Percentiles rank a stretch among this genome's conserved stretches.
These are phyloP conservation scores for Harrya chromipes DNA, from an alignment of 768 basidiomycete species.

Conservation along the genomic window DNA sequence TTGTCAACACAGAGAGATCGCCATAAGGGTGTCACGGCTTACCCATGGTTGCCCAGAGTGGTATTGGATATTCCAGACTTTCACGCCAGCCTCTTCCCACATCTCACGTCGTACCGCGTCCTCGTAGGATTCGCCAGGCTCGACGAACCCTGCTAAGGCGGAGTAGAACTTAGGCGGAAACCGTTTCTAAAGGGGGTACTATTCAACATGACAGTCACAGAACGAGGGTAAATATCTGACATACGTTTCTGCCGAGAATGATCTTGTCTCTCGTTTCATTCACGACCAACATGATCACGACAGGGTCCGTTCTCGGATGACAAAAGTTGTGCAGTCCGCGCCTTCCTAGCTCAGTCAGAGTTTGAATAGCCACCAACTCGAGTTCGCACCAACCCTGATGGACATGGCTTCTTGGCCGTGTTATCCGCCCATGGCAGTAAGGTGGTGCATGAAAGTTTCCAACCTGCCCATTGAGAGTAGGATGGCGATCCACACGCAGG, in stretches of 20 bases:
- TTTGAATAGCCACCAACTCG: not conserved
- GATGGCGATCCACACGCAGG: constrained; percentile 79
- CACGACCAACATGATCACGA: constrained; percentile 87
- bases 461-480: constrained; percentile 91
- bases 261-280: constrained; percentile 80
- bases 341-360: constrained; percentile 37
- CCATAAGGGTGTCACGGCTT: constrained; percentile 15
- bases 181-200: constrained; percentile 43
- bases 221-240: constrained; percentile 23
- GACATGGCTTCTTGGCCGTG: constrained; percentile 60
- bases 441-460: constrained; percentile 84
- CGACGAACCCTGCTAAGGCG: constrained; percentile 90
- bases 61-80: constrained; percentile 77
- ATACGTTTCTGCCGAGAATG: constrained; percentile 81
- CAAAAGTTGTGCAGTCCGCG: constrained; percentile 85
- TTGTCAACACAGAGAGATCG: not conserved
- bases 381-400: constrained; percentile 54
- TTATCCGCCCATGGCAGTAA: constrained; percentile 74
- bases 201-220: not conserved
- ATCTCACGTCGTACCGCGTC: constrained; percentile 91
- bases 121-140: constrained; percentile 92
- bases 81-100: constrained; percentile 95
- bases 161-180: constrained; percentile 78
- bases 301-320: constrained; percentile 81
- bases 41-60: constrained; percentile 90